These are phyloP conservation scores for Pythium grandisporangium DNA, from an alignment of 352 stramenopile genomes.

Conservation along the genomic window DNA sequence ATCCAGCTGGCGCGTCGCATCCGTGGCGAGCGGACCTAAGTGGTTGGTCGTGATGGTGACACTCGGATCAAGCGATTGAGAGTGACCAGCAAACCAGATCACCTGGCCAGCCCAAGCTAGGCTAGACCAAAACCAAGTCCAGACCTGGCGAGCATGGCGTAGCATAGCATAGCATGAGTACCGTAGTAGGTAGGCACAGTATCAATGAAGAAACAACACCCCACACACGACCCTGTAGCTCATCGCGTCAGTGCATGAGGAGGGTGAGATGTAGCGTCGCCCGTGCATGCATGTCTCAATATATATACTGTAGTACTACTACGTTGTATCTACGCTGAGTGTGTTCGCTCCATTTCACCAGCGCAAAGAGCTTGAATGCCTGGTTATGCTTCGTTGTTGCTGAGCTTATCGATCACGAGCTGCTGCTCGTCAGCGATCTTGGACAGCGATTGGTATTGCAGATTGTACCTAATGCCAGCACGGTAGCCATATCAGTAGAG, in stretches of 20 bases:
- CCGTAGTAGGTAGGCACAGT: background rate
- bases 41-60: background rate
- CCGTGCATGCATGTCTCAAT: background rate
- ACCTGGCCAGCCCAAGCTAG: too few relatives aligned
- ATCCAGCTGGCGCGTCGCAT: conserved; percentile 93
- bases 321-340: conserved; percentile 21
- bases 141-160: background rate
- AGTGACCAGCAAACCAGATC: too few relatives aligned
- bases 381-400: conserved; percentile 76
- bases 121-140: too few relatives aligned
- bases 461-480: conserved; percentile 36
- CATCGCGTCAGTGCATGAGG: background rate
- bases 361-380: conserved; percentile 1
- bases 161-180: background rate
- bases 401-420: conserved; percentile 77
- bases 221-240: too few relatives aligned
- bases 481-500: too few relatives aligned
- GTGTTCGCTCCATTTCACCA: conserved; percentile 23
- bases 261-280: background rate
- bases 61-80: too few relatives aligned
- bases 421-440: conserved; percentile 80
- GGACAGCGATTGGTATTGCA: conserved; percentile 65
- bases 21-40: conserved; percentile 83
- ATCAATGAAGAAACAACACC: background rate
- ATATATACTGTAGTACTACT: background rate